A percentile compares a stretch with the other conserved stretches of the same genome.
These are phyloP conservation scores for Xylariaceae sp. DNA, from an alignment of 2,329 filamentous ascomycete species.

Conservation along the genomic window DNA sequence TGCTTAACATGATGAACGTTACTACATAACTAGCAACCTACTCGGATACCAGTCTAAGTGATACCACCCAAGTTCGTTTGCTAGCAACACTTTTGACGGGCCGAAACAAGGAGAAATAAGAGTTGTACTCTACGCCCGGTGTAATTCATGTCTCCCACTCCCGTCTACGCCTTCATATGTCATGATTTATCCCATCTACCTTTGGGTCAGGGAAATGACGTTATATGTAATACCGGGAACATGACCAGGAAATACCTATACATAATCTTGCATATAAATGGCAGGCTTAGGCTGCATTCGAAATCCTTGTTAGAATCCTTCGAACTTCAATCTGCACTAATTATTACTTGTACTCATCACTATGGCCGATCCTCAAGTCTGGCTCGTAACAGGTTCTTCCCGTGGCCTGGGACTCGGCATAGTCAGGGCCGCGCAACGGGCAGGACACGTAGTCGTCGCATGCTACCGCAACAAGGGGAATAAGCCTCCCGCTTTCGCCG, in stretches of 20 bases:
- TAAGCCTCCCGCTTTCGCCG: slow-evolving; percentile 17
- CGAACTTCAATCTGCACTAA: slow-evolving; percentile 1
- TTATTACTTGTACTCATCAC: neutral
- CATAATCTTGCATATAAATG: neutral
- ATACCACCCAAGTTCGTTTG: no score
- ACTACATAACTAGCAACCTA: neutral
- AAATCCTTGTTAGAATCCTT: neutral
- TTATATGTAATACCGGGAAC: neutral
- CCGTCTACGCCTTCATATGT: neutral
- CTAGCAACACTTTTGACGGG: no score
- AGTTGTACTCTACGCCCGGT: neutral
- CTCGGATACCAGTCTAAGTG: no score
- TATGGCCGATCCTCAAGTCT: slow-evolving; percentile 30
- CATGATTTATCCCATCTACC: neutral
- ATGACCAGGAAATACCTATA: neutral
- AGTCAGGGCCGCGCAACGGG: slow-evolving; percentile 26
- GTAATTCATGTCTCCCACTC: neutral
- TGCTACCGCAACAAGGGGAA: slow-evolving; percentile 28
- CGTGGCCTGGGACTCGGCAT: slow-evolving; percentile 31
- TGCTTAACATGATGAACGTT: neutral
- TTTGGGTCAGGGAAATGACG: no score
- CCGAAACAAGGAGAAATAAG: neutral
- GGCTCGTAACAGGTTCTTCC: slow-evolving; percentile 34
- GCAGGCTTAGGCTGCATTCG: neutral
- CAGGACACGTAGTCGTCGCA: slow-evolving; percentile 31